phyloP scores from a whole-genome alignment of 2,329 filamentous ascomycete genomes.

The Botrytis porri region DNA sequence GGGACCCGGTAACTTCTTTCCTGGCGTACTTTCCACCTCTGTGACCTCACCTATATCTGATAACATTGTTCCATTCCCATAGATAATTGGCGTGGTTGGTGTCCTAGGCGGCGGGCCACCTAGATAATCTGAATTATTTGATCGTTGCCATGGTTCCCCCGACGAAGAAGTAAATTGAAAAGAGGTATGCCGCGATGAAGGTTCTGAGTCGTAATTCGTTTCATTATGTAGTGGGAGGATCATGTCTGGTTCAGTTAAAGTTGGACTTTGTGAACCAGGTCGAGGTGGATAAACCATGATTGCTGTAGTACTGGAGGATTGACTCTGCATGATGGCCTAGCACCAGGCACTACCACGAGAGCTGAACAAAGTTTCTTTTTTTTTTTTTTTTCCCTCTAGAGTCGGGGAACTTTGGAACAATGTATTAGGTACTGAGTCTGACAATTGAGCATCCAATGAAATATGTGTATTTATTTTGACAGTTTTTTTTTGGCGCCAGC shows the following conservation, averaged over 20 bases:
- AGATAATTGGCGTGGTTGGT: constrained; percentile 63
- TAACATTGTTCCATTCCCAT: constrained; percentile 67
- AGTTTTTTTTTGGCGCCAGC: not conserved
- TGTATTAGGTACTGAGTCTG: not conserved
- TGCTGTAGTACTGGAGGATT: constrained; percentile 30
- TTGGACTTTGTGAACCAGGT: constrained; percentile 80
- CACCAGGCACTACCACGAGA: not conserved
- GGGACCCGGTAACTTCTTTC: constrained; percentile 37
- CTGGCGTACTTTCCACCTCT: constrained; percentile 50
- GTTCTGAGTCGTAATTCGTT: constrained; percentile 47
- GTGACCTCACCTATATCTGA: constrained; percentile 62
- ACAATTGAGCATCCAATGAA: not conserved
- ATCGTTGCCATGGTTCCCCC: constrained; percentile 39
- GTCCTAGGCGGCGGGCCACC: constrained; percentile 43
- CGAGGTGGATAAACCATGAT: constrained; percentile 45
- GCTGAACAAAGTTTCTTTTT: not conserved
- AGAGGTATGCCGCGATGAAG: constrained; percentile 45
- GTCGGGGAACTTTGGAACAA: not conserved
- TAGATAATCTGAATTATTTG: constrained; percentile 32
- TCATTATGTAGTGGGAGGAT: constrained; percentile 75
- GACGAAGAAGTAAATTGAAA: constrained; percentile 36
- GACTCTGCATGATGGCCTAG: constrained; percentile 33
- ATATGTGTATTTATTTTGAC: not conserved
- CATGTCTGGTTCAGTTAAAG: constrained; percentile 91
- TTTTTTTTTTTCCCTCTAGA: not conserved